Base-by-base conservation (phyloP, 2,329 filamentous ascomycete genomes). In the Drechslerella dactyloides region DNA sequence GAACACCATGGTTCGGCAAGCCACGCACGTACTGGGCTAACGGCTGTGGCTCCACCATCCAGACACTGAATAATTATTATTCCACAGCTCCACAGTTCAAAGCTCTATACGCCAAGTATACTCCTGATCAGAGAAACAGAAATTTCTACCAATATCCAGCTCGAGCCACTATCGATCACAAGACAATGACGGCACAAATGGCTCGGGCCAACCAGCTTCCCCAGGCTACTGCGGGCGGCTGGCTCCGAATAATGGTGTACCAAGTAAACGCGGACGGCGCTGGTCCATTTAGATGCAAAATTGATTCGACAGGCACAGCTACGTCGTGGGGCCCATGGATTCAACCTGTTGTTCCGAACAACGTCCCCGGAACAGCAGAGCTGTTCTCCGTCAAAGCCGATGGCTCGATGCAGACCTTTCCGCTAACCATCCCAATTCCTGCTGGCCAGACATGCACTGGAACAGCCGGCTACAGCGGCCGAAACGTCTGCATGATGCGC, bases 401-500 rank as follows among this genome's bases (percentile, higher is more conserved):
- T n/a, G 53, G 53, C 10, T 17, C 40, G 15, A 17, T 42, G 37
- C 53, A 56, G 21, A 23, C 44, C 50, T 54, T 46, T 21, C 33
- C 50, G 11, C 53, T 62, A n/a, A 62, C 58, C 6, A 33, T 62
- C n/a, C 21, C 58, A 2, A 62, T 62, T 48, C 13, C 37, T 13
- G 37, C 37, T 4, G 13, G 13, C n/a, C 37, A 42, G 13, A 42
- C 5, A 42, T 42, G 37, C 37, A 17, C 2, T 15, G 37, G 37
- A 13, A 15, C 4, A 6, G 37, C 13, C 15, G 37, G 37, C 13
- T 4, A 15, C 15, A n/a, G n/a, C n/a, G n/a, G n/a, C n/a, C 37
- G 80, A 42, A 85, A 85, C 75, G 82, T 87, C 74, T 88, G 86
- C 80, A 83, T 88, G 75, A 85, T 88, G 54, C 82, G 85, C 23